Base-by-base conservation (phyloP, 495 filamentous ascomycete genomes). In the Pyrenula massariospora region DNA sequence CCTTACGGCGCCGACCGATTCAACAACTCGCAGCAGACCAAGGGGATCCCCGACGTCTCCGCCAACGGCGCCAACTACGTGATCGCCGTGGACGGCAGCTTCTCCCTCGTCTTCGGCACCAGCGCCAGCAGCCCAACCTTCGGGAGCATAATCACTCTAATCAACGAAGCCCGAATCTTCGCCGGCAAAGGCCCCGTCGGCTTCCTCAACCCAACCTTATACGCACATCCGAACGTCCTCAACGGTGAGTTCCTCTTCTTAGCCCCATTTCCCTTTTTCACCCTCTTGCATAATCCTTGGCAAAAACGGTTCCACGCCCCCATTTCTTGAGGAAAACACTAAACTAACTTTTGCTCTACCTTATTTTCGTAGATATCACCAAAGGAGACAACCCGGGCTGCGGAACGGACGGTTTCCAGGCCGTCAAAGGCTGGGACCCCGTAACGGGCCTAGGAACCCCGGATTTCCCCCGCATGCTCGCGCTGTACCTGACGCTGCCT, bases 401-500 rank as follows among this genome's bases (percentile, higher is more conserved):
- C 63, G 73, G 73, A 25, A 79, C 77, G 2, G 50, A 67, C 12
- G 83, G 81, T 0, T 87, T 86, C 60, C 57, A 58, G 23, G 75
- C 74, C 2, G 73, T 67, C 3, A 56, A 70, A 57, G 79, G 79
- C 12, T 85, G 83, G 83, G 83, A 86, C 67, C 81, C 83, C 12
- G 81, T 83, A 10, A 85, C 78, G 11, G 83, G 83, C 10, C 60
- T 85, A 54, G 82, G 83, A 52, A 79, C 77, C 10, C 79, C 79
- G 1, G 74, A 78, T 59, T 81, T 77, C 59, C 73, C 74, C 0
- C 72, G 71, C 61, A 57, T 82, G 60, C 57, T 78, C 62, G 63
- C 71, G 54, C 59, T 73, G 25, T 79, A 76, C 54, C 67, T 79
- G 70, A 56, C 54, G 72, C 57, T 19, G 51, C 31, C 31, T 5